Conservation (phyloP, 805 yeast genomes). For the Ogataea allantospora region DNA sequence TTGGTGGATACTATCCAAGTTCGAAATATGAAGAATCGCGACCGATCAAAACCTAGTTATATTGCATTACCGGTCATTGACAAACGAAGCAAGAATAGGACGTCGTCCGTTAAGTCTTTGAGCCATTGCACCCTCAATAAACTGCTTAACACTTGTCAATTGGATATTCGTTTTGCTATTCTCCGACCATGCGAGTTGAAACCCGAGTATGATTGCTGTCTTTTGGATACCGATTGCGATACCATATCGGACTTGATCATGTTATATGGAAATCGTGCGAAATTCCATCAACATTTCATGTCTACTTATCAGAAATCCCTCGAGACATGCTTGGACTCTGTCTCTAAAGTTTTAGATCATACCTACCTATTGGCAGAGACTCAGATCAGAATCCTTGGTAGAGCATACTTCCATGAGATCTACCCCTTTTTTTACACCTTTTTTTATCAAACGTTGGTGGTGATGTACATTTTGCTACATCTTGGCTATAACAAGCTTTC, state of each 20-base stretch:
- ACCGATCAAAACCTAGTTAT: slow-evolving; percentile 23
- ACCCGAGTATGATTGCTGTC: slow-evolving; percentile 27
- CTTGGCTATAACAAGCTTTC: slow-evolving; percentile 36
- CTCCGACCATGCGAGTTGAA: slow-evolving; percentile 27
- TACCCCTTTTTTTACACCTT: slow-evolving; percentile 50
- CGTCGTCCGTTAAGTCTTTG: slow-evolving; percentile 15
- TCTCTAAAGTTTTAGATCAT: slow-evolving; percentile 38
- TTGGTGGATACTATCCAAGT: slow-evolving; percentile 30
- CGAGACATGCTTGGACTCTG: slow-evolving; percentile 39
- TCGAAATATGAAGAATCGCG: slow-evolving; percentile 23
- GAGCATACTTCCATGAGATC: slow-evolving; percentile 34
- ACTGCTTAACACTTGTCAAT: slow-evolving; percentile 29
- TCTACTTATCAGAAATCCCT: slow-evolving; percentile 35
- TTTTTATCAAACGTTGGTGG: slow-evolving; percentile 51
- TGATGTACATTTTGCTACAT: slow-evolving; percentile 47
- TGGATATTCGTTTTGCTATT: slow-evolving; percentile 32
- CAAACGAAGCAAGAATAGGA: slow-evolving; percentile 17
- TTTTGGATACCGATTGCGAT: slow-evolving; percentile 34
- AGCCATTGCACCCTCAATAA: slow-evolving; percentile 21
- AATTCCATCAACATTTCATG: slow-evolving; percentile 51
- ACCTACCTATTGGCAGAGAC: slow-evolving; percentile 34
- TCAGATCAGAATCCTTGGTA: slow-evolving; percentile 33
- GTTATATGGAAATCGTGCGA: slow-evolving; percentile 50
- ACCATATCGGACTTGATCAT: slow-evolving; percentile 45
- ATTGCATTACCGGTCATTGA: slow-evolving; percentile 33